phyloP scores from a whole-genome alignment of 345 rosid genomes.

The Pugionium cornutum region DNA sequence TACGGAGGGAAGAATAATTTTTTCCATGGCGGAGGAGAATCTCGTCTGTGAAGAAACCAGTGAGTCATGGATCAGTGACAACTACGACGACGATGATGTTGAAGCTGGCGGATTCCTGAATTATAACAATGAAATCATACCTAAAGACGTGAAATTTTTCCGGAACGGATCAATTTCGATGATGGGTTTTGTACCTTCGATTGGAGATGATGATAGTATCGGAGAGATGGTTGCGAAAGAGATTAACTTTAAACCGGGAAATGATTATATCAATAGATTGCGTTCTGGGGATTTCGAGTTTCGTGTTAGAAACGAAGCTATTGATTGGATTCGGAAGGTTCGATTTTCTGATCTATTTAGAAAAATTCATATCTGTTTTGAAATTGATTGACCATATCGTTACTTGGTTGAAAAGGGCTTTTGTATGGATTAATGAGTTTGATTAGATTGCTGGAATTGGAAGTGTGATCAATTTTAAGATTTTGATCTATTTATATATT shows the following conservation, averaged over 20 bases:
- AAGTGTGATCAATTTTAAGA: too few species aligned
- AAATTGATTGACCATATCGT: too few species aligned
- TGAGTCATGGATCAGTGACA: constrained; percentile 37
- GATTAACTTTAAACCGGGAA: constrained; percentile 44
- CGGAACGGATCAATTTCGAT: constrained; percentile 33
- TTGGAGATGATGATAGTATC: constrained; percentile 40
- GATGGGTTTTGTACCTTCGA: constrained; percentile 31
- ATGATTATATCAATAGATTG: constrained; percentile 54
- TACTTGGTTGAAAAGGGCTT: too few species aligned
- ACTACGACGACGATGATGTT: not conserved
- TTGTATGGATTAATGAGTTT: too few species aligned
- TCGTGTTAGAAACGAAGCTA: constrained; percentile 52
- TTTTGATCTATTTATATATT: not conserved
- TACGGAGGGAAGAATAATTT: too few species aligned
- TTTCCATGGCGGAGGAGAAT: constrained; percentile 33
- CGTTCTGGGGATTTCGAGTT: constrained; percentile 48
- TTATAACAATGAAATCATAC: not conserved
- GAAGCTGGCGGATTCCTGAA: not conserved
- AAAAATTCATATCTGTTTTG: too few species aligned
- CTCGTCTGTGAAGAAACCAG: constrained; percentile 53
- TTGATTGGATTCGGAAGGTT: constrained; percentile 65
- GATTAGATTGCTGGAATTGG: too few species aligned
- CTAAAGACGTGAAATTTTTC: constrained; percentile 25
- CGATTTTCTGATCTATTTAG: constrained; percentile 1
- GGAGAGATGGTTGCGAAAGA: constrained; percentile 51